phyloP scores from a whole-genome alignment of 345 rosid species.

The Rhizophora mangle region DNA sequence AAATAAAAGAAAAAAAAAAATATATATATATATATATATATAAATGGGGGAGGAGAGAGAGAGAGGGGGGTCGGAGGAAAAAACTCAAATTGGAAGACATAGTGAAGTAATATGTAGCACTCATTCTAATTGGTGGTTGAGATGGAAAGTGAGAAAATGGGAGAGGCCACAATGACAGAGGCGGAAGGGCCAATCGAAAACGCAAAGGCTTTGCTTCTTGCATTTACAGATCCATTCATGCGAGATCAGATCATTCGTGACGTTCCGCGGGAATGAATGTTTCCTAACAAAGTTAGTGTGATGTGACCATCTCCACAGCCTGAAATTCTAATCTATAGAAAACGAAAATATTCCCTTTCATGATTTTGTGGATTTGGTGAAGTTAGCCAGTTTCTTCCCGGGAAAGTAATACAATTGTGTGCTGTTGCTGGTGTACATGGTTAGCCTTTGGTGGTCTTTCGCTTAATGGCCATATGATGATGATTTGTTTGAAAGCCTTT shows the following conservation, averaged over 20 bases:
- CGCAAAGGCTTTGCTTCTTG: constrained; percentile 45
- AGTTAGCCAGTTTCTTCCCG: neutral
- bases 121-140: no score
- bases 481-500: neutral
- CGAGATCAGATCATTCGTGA: constrained; percentile 3
- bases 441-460: constrained; percentile 7
- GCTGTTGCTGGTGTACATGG: neutral
- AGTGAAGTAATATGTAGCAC: no score
- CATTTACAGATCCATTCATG: constrained; percentile 33
- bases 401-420: neutral
- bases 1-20: no score
- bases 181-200: neutral
- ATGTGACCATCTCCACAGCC: constrained; percentile 33
- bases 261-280: constrained; percentile 20
- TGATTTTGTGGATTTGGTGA: neutral
- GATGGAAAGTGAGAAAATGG: no score
- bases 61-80: constrained; percentile 10
- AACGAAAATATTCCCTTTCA: neutral
- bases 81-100: no score
- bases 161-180: no score
- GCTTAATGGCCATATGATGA: constrained; percentile 5
- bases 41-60: constrained; percentile 20
- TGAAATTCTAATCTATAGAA: neutral
- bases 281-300: constrained; percentile 27
- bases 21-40: no score